phyloP scores from a whole-genome alignment of 2,329 filamentous ascomycete species.

The Aspergillus viridinutans region DNA sequence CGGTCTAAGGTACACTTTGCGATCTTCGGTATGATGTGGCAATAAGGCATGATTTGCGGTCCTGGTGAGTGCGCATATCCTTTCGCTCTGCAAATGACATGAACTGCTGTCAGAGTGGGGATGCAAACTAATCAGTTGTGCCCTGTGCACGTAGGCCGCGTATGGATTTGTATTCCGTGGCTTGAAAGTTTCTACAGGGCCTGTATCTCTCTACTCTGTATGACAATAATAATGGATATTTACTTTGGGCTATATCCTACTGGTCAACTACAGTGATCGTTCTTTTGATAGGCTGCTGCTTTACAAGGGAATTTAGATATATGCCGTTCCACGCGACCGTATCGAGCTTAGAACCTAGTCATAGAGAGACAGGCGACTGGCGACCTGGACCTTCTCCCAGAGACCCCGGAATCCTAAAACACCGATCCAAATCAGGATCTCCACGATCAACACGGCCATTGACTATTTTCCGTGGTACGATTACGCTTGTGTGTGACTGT shows the following conservation, averaged over 20 bases:
- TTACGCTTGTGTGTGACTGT: background rate
- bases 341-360: no score
- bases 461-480: background rate
- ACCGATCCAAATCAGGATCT: background rate
- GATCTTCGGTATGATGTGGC: background rate
- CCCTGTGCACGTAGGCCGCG: conserved; percentile 11
- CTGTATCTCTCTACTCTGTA: background rate
- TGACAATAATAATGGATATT: background rate
- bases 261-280: no score
- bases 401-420: background rate
- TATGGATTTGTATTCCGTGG: background rate
- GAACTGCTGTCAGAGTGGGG: conserved; percentile 10
- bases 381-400: background rate
- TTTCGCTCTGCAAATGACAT: background rate
- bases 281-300: no score
- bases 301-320: no score
- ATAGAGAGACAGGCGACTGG: no score
- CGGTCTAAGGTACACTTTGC: background rate
- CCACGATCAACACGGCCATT: background rate
- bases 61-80: background rate
- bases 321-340: no score
- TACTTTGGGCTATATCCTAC: background rate
- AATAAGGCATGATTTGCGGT: background rate
- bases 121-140: conserved; percentile 10
- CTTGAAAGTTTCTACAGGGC: background rate